phyloP scores from a whole-genome alignment of 495 filamentous ascomycete species.

The Wilcoxina mikolae region DNA sequence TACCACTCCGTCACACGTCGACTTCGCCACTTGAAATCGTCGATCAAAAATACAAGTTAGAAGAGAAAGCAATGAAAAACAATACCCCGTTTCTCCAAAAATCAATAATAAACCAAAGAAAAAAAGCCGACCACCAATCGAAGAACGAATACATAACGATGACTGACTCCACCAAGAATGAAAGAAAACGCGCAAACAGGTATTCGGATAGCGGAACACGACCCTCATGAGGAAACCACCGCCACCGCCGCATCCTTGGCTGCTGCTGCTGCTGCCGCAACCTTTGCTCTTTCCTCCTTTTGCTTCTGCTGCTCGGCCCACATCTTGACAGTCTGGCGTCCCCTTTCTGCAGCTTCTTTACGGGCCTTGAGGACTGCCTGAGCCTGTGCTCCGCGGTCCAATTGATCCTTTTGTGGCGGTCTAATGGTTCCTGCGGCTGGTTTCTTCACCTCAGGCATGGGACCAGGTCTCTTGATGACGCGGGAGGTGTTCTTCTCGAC shows the following conservation, averaged over 20 bases:
- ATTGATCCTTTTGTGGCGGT: background rate
- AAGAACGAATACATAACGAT: background rate
- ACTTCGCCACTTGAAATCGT: too few species aligned
- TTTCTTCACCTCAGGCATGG: background rate
- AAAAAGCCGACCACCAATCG: background rate
- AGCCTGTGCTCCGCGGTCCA: constrained; percentile 6
- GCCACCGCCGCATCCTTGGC: background rate
- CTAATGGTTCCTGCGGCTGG: background rate
- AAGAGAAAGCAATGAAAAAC: too few species aligned
- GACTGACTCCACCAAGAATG: background rate
- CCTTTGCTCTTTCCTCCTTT: constrained; percentile 3
- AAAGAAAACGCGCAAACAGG: background rate
- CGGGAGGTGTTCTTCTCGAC: background rate
- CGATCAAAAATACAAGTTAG: too few species aligned
- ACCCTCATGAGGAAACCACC: background rate
- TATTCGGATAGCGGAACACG: background rate
- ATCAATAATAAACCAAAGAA: too few species aligned
- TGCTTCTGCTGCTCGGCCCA: constrained; percentile 22
- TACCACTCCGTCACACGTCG: too few species aligned
- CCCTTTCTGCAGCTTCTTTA: constrained; percentile 21
- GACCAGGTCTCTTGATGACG: background rate
- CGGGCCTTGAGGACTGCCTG: constrained; percentile 12
- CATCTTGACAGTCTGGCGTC: constrained; percentile 14
- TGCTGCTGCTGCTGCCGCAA: background rate
- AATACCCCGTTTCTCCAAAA: too few species aligned